These are phyloP conservation scores for Selenicereus undatus DNA, from an alignment of 148 eudicot species.

Conservation along the genomic window DNA sequence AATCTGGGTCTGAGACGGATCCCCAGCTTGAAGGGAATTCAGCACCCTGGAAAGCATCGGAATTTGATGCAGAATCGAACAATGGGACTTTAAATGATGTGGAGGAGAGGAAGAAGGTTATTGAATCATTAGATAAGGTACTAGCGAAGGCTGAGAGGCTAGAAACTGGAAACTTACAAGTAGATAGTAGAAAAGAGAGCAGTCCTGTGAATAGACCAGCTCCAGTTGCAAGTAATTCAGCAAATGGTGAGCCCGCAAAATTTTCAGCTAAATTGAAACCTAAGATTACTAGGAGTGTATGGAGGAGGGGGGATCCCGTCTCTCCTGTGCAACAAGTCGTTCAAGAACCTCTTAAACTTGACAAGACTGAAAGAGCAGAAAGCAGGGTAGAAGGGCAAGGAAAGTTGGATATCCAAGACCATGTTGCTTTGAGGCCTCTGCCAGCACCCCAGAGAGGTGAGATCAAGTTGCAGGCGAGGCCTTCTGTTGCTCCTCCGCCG, in stretches of 20 bases:
- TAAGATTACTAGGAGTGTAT: constrained; percentile 67
- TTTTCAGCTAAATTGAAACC: constrained; percentile 37
- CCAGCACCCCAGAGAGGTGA: constrained; percentile 53
- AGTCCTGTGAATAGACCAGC: constrained; percentile 44
- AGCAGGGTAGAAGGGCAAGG: constrained; percentile 28
- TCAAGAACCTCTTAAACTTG: constrained; percentile 45
- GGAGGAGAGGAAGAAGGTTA: constrained; percentile 67
- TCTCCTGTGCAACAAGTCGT: constrained; percentile 55
- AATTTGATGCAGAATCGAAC: constrained; percentile 30
- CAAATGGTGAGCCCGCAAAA: constrained; percentile 49
- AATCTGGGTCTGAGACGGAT: constrained; percentile 40
- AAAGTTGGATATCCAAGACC: constrained; percentile 32
- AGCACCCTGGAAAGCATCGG: constrained; percentile 32
- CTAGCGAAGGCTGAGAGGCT: constrained; percentile 89
- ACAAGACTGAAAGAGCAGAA: constrained; percentile 35
- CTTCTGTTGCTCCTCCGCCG: constrained; percentile 67
- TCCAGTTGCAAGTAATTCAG: constrained; percentile 30
- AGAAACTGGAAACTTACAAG: constrained; percentile 40
- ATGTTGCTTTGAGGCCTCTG: constrained; percentile 42
- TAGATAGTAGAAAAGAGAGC: constrained; percentile 34
- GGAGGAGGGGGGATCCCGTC: constrained; percentile 86
- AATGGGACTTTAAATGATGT: constrained; percentile 33
- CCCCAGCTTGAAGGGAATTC: constrained; percentile 30
- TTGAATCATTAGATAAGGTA: constrained; percentile 89
- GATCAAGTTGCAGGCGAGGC: constrained; percentile 64